Evolutionary conservation across 169 alveolate genomes (phyloP).

Genomic region (Cryptosporidium xiaoi): DNA sequence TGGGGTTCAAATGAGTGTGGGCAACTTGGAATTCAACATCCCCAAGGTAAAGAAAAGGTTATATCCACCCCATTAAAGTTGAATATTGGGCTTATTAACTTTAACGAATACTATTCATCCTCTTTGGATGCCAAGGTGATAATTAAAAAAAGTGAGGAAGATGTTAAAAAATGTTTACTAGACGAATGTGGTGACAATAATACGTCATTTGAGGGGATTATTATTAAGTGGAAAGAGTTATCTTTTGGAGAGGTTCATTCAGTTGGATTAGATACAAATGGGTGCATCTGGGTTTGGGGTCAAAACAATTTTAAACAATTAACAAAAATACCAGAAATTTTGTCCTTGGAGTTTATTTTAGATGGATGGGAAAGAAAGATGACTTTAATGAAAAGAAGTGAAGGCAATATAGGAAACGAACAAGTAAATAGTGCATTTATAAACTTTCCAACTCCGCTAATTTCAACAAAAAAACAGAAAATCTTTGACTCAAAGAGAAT

Average conservation of each 20-base stretch:
- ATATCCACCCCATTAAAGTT: conserved; percentile 24
- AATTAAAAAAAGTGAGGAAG: neutral
- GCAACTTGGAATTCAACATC: conserved; percentile 42
- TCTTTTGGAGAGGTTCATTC: conserved; percentile 68
- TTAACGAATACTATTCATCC: neutral
- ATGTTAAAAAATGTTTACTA: neutral
- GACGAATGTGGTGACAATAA: neutral
- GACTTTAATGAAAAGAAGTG: neutral
- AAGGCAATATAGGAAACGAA: neutral
- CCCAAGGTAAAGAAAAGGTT: neutral
- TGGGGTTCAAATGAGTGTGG: conserved; percentile 74
- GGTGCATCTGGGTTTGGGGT: conserved; percentile 71
- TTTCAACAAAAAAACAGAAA: neutral
- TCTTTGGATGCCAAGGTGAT: neutral
- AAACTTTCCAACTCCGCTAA: conserved; percentile 50
- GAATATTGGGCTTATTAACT: neutral
- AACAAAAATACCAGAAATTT: conserved; percentile 33
- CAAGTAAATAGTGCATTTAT: neutral
- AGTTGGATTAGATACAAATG: conserved; percentile 45
- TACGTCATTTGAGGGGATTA: neutral
- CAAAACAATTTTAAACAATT: conserved; percentile 66
- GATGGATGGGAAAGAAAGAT: no score
- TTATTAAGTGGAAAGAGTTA: conserved; percentile 36
- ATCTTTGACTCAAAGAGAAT: conserved; percentile 29
- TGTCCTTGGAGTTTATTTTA: conserved; percentile 2